Evolutionary conservation across 805 yeast genomes (phyloP), one percentile per base, ranked within the genome.

Genomic region (Saccharomycopsis capsularis): DNA sequence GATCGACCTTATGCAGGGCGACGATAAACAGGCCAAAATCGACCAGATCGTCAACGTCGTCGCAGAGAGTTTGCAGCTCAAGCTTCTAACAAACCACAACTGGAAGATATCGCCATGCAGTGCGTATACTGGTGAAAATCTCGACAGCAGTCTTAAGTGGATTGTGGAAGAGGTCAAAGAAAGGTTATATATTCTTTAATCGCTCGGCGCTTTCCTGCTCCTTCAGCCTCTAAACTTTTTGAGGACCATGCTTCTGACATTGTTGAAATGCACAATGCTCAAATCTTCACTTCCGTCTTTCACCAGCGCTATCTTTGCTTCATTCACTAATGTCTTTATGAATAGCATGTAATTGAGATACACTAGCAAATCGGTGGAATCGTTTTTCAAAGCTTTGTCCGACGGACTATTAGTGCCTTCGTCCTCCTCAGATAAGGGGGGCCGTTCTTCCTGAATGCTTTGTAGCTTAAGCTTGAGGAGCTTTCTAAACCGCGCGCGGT

Each of bases 1-100:
- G 61, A 66, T 80, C 27, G 98, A 90, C 58, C 57, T 80, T 21
- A 60, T 78, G 4, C 62, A 58, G 2, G 63, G 57, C 2, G 59
- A 57, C 2, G 50, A 54, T 15, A 9, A 38, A 18, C n/a, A n/a
- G n/a, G 21, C 47, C 42, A n/a, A 47, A 38, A 40, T 55, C 15
- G 42, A 47, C 25, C 40, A 35, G 2, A 25, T 41, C 6, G 46
- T 50, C 2, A 25, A 40, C 6, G 21, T 44, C 23, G 37, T 54
- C 6, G 25, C 40, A 1, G 39, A 53, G 22, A 48, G 57, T 6
- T 62, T 75, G 36, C 59, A 60, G 2, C 61, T 75, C 35, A 54
- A 59, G 1, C 35, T 49, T 18, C 61, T 74, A 9, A 59, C 57
- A 11, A 66, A 64, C 44, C 78, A 75, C 53, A 62, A 69, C 24